Evolutionary conservation across 1,139 yeast species (phyloP), one percentile per base, ranked within the genome.

Genomic region (Taiozyma onychis): DNA sequence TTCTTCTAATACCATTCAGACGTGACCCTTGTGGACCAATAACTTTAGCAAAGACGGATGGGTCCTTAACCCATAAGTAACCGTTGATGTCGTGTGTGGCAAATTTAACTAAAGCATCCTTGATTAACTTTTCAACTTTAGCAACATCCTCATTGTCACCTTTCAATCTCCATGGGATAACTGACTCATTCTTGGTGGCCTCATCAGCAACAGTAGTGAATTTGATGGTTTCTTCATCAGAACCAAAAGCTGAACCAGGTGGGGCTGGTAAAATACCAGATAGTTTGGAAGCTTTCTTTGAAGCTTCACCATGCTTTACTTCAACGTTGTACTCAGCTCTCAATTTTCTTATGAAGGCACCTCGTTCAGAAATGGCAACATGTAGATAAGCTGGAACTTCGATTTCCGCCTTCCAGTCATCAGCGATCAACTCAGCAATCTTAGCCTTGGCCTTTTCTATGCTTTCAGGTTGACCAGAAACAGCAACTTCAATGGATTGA

Each of bases 21-120:
- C 78, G 82, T 37, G 83, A 69, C 45, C 97, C 97, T 59, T 80
- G 84, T 24, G 89, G 83, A 7, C 97, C 97, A 59, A 89, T 78
- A 47, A 88, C 74, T 66, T 76, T 78, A 52, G 86, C 77, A 61
- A 78, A 78, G 46, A 67, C 65, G 37, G 66, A 62, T n/a, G 76
- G 65, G 47, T 74, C 71, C 32, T 78, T 69, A 39, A 75, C 64
- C 76, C 80, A 77, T 52, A 81, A 60, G 66, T 70, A 80, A 13
- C 78, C 85, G 44, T 68, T 68, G 44, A 70, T 62, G 48, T 73
- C 70, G 50, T 74, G 66, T 51, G 61, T 56, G 53, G 63, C 51
- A 62, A 68, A 61, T 56, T 66, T 47, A 45, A 65, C 60, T 63
- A 71, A 54, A 54, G 70, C 64, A 18, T 61, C 62, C 48, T 68